A percentile compares a stretch with the other conserved stretches of the same genome.
Evolutionary conservation across 148 eudicot genomes (phyloP).

Genomic region (Vaccinium darrowii): DNA sequence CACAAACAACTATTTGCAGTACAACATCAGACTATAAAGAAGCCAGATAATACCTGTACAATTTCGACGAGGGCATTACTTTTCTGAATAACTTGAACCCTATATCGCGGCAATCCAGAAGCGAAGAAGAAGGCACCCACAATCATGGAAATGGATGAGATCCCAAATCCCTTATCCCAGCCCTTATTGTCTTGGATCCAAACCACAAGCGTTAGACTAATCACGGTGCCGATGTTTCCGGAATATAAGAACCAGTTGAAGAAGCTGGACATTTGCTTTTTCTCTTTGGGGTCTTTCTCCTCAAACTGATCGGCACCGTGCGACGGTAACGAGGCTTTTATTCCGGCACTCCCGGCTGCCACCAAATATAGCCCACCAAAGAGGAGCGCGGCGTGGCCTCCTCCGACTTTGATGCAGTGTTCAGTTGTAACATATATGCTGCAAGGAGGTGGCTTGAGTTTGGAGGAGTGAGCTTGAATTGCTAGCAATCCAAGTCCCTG

Average conservation of each 20-base stretch:
- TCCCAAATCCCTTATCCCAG: slow-evolving; percentile 39
- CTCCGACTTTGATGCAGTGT: slow-evolving; percentile 21
- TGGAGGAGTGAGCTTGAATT: slow-evolving; percentile 40
- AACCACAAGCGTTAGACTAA: slow-evolving; percentile 32
- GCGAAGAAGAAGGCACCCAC: slow-evolving; percentile 19
- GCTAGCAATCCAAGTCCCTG: slow-evolving; percentile 43
- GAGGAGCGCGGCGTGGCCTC: slow-evolving; percentile 26
- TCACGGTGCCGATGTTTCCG: slow-evolving; percentile 28
- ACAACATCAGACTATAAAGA: no score
- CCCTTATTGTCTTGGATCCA: slow-evolving; percentile 45
- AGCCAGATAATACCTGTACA: slow-evolving; percentile 29
- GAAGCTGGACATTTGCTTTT: slow-evolving; percentile 34
- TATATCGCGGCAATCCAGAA: slow-evolving; percentile 36
- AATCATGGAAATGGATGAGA: slow-evolving; percentile 32
- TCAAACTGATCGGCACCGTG: slow-evolving; percentile 57
- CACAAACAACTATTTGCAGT: no score
- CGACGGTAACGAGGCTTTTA: slow-evolving; percentile 43
- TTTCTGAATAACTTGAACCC: slow-evolving; percentile 37
- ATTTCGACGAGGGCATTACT: slow-evolving; percentile 36
- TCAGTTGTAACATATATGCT: slow-evolving; percentile 31
- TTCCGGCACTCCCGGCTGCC: slow-evolving; percentile 33
- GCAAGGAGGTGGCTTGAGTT: slow-evolving; percentile 42
- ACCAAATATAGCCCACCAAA: slow-evolving; percentile 29
- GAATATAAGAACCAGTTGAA: slow-evolving; percentile 48
- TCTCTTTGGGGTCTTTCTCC: slow-evolving; percentile 39